Evolutionary conservation across 1,139 yeast species (phyloP).

Genomic region (Candida sp.): DNA sequence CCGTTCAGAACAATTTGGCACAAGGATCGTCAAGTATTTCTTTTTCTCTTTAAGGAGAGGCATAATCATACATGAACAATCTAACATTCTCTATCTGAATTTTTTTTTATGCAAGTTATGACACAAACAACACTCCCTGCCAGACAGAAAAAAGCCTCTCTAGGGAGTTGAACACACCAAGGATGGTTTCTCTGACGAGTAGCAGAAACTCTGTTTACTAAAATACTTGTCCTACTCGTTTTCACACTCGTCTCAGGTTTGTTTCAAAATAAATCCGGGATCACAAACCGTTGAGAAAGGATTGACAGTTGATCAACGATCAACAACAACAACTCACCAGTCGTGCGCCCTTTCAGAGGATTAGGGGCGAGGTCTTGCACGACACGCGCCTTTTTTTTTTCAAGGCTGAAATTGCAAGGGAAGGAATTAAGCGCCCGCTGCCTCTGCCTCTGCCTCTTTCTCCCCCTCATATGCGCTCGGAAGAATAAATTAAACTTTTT

Average conservation of each 20-base stretch:
- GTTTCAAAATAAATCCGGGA: neutral
- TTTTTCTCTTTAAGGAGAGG: neutral
- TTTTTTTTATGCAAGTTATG: neutral
- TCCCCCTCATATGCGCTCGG: no score
- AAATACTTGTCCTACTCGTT: no score
- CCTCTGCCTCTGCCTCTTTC: no score
- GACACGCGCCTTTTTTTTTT: no score
- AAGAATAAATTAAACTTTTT: no score
- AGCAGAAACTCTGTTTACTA: no score
- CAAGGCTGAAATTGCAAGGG: no score
- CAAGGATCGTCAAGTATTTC: neutral
- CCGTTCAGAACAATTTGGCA: neutral
- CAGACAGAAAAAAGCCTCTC: neutral
- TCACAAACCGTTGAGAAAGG: no score
- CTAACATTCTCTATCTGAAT: neutral
- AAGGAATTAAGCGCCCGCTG: no score
- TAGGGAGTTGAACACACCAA: neutral
- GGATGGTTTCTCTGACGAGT: neutral
- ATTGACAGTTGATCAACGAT: no score
- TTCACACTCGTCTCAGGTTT: neutral
- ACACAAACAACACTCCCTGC: neutral
- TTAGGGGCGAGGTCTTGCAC: no score
- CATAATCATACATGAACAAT: neutral
- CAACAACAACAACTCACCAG: neutral
- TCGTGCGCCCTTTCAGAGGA: neutral